These are phyloP conservation scores for Collybia nuda DNA, from an alignment of 768 basidiomycete species.

Conservation along the genomic window DNA sequence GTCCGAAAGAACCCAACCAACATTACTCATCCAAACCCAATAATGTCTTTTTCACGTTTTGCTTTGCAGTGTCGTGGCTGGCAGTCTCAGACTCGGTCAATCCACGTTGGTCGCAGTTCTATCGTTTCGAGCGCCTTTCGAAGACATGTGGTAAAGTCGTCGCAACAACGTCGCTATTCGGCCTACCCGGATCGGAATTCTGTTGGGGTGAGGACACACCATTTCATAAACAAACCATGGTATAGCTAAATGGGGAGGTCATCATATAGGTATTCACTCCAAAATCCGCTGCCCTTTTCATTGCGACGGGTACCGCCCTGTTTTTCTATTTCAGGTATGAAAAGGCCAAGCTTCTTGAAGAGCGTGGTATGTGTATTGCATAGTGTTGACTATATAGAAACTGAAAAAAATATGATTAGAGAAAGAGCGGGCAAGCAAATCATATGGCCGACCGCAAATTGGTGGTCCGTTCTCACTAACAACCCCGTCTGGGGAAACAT, in stretches of 20 bases:
- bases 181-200: constrained; percentile 30
- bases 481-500: constrained; percentile 63
- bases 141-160: background rate
- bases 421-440: constrained; percentile 69
- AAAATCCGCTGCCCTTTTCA: constrained; percentile 76
- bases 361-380: constrained; percentile 58
- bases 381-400: background rate
- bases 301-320: constrained; percentile 79
- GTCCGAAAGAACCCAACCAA: background rate
- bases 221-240: background rate
- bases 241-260: background rate
- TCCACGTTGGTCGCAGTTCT: background rate
- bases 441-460: constrained; percentile 82
- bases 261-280: constrained; percentile 85
- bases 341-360: constrained; percentile 74
- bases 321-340: constrained; percentile 89
- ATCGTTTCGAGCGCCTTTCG: background rate
- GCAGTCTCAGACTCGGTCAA: background rate
- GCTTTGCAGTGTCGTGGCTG: constrained; percentile 12
- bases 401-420: constrained; percentile 39
- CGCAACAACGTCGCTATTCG: constrained; percentile 20
- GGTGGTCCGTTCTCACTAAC: constrained; percentile 88
- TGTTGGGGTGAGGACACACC: constrained; percentile 27
- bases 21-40: background rate
- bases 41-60: constrained; percentile 12